Base-by-base conservation (phyloP, 2,329 filamentous ascomycete genomes). In the Tolypocladium paradoxum region DNA sequence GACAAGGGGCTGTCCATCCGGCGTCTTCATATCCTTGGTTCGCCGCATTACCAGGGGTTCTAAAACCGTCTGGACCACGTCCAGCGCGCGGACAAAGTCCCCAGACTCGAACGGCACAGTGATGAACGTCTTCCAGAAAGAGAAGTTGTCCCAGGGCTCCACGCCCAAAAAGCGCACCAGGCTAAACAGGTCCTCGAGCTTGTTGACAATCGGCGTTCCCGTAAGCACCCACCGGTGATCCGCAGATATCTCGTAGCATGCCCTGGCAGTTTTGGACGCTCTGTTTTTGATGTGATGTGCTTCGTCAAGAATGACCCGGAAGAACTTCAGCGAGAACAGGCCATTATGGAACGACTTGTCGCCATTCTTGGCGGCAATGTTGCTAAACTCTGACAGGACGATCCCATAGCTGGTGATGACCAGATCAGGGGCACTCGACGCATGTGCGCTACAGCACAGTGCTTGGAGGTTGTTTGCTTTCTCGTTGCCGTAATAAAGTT, bases 71-170 rank as follows among this genome's bases (percentile, higher is more conserved):
- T 99, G 93, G 2, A 99, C 93, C 2, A 99, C 93, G 65, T 97
- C 93, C 8, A 99, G 76, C 0, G 93, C 93, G 5, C 91, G 85
- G 60, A 96, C 83, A 65, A 95, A 96, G 57, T 99, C 88, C 60
- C 93, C 93, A 0, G 90, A 92, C 68, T 99, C 93, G 58, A 99
- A 99, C 0, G 93, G 93, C 1, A 95, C 85, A 0, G 93, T 99
- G 64, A 99, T 97, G 67, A 99, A 99, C 0, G 93, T 97, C 66
- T 91, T 91, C 93, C 93, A 99, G 71, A 96, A 99, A 0, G 91
- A 96, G 68, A 99, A 99, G 67, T 97, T 97, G 63, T 87, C 93
- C 93, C 93, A 99, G 0, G 93, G 93, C 66, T 97, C 92, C 4
- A 99, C 93, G 53, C 89, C 85, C 12, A 99, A 74, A 70, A 97